Percentiles rank a stretch among this genome's conserved stretches.
Conservation (phyloP, 2,329 filamentous ascomycete species). For the Xylaria sp. region DNA sequence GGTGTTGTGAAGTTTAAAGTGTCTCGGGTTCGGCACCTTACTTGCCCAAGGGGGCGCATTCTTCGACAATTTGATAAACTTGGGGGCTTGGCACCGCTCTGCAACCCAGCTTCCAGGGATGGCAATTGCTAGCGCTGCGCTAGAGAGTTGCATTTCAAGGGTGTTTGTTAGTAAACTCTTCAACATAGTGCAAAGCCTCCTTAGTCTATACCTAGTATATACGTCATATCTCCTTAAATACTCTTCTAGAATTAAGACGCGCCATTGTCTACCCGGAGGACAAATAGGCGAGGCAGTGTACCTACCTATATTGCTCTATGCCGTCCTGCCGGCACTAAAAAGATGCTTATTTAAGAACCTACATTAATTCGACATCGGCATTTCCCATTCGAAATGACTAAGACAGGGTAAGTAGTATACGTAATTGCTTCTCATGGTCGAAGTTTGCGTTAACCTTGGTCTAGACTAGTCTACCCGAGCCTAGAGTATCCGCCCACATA, state of each 20-base stretch:
- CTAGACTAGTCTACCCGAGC: neutral
- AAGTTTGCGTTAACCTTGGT: neutral
- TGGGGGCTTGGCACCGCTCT: constrained; percentile 15
- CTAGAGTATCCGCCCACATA: neutral
- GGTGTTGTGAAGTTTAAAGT: constrained; percentile 19
- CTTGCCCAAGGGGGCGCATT: constrained; percentile 18
- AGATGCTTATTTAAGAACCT: neutral
- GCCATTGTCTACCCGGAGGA: too few relatives aligned
- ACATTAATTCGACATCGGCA: neutral
- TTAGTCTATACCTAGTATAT: too few relatives aligned
- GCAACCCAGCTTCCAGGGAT: constrained; percentile 3
- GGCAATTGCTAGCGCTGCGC: constrained; percentile 2
- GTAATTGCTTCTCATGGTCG: neutral
- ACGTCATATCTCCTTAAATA: too few relatives aligned
- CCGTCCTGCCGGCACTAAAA: neutral
- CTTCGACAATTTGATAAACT: constrained; percentile 25
- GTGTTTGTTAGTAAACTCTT: neutral
- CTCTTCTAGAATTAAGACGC: neutral
- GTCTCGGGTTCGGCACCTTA: constrained; percentile 30
- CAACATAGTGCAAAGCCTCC: neutral
- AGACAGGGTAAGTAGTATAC: neutral
- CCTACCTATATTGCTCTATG: neutral
- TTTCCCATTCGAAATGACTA: neutral
- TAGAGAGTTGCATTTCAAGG: neutral
- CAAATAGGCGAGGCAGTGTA: neutral